phyloP scores from a whole-genome alignment of 345 rosid genomes.

The Heritiera fomes region DNA sequence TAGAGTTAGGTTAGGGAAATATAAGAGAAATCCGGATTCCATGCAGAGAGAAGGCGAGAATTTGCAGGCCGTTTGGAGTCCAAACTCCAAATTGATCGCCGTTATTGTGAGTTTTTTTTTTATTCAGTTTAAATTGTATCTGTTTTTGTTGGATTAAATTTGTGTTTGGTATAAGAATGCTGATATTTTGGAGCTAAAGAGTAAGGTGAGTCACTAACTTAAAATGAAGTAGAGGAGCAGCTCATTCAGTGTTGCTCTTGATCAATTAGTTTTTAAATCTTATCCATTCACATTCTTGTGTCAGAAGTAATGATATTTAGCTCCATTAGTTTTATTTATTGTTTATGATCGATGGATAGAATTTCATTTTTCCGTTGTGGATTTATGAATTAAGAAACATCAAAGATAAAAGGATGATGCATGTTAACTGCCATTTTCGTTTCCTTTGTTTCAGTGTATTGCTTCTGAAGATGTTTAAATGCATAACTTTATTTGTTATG shows the following conservation, averaged over 20 bases:
- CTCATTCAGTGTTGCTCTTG: neutral
- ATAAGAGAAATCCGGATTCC: slow-evolving; percentile 72
- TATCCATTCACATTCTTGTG: neutral
- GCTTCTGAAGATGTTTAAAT: slow-evolving; percentile 7
- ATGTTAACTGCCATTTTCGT: neutral
- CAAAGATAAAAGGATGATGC: neutral
- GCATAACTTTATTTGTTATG: neutral
- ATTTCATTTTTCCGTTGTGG: neutral
- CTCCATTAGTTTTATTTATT: neutral
- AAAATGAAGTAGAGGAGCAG: neutral
- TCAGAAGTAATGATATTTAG: neutral
- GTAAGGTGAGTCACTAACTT: neutral
- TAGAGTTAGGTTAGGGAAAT: slow-evolving; percentile 89
- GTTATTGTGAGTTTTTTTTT: slow-evolving; percentile 57
- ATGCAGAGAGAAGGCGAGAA: slow-evolving; percentile 82
- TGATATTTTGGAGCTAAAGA: slow-evolving; percentile 5
- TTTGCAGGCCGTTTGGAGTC: slow-evolving; percentile 88
- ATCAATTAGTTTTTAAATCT: neutral
- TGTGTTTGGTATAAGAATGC: neutral
- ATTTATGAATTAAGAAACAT: neutral
- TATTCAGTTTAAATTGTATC: neutral
- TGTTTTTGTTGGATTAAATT: neutral
- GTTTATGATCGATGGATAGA: neutral
- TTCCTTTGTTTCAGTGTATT: neutral
- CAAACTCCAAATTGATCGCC: slow-evolving; percentile 78